Base-by-base conservation (phyloP, 2,329 filamentous ascomycete genomes). In the Fusarium sp. region DNA sequence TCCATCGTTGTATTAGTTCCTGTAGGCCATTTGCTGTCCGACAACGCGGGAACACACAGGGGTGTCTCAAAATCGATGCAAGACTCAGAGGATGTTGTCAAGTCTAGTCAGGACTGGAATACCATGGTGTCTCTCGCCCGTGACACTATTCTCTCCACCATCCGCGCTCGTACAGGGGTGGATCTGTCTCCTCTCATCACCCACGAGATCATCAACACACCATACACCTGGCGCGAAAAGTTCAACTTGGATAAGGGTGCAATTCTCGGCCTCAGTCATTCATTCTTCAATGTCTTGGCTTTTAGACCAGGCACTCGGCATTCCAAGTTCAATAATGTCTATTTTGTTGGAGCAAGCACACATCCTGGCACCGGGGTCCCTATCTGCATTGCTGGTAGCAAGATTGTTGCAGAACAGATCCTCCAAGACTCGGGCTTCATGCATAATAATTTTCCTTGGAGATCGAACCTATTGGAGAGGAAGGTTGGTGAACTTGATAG, bases 351-450 rank as follows among this genome's bases (percentile, higher is more conserved):
- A 36, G 92, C 92, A 1, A 91, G 89, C 74, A 92, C 91, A 18
- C 92, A 94, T 81, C 92, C 92, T 0, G 92, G 92, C 2, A 94
- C 92, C 0, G 92, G 92, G 0, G 92, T 94, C 18, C 92, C 92
- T 4, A 92, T 94, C 60, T 90, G 91, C 28, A 80, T 94, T 10
- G 91, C 91, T 0, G 91, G 92, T 0, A 88, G 89, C 9, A 91
- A 89, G 77, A 84, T 94, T 60, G 84, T 82, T 11, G 72, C 80
- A 1, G 82, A 84, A 71, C 82, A 85, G 76, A 80, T 85, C 16
- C 72, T 85, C 1, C 41, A 27, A 11, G 54, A 68, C 1, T 56
- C 46, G 0, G 67, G 67, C 0, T 51, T 60, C 9, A 51, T 63
- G 40, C 62, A 30, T 1, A 16, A 55, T 4, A 54, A 70, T 15